A percentile compares a stretch with the other conserved stretches of the same genome.
Evolutionary conservation across 306 rosid genomes (phyloP).

Genomic region (Rosa chinensis): DNA sequence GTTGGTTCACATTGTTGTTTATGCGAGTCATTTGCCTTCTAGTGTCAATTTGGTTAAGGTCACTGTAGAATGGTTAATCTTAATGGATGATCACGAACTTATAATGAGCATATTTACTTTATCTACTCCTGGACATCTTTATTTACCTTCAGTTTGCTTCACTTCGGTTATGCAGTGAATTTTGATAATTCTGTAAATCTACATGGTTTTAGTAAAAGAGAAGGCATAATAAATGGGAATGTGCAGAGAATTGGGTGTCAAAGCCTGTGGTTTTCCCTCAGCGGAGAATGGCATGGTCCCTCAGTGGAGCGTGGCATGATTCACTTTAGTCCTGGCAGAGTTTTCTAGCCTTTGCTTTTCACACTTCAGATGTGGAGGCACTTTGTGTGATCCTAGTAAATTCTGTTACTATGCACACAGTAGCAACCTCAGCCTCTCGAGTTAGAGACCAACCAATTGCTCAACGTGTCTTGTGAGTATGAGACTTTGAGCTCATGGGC

Average conservation of each 20-base stretch:
- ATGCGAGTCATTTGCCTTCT: background rate
- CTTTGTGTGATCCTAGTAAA: background rate
- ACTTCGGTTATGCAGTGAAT: background rate
- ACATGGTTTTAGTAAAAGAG: background rate
- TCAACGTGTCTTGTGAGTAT: background rate
- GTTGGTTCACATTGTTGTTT: background rate
- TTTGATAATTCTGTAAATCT: background rate
- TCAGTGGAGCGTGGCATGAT: background rate
- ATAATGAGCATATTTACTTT: background rate
- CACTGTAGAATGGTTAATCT: background rate
- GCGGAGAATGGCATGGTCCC: background rate
- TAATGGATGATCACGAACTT: background rate
- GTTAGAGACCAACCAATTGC: background rate
- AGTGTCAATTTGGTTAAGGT: background rate
- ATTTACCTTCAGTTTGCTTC: background rate
- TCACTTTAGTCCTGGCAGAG: background rate
- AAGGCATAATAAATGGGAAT: background rate
- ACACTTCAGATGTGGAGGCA: background rate
- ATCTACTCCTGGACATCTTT: background rate
- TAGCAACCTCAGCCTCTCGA: background rate
- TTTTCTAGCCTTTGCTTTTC: background rate
- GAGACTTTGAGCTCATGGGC: background rate
- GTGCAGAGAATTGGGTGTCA: background rate
- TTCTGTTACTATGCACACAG: background rate
- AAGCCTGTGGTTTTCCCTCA: background rate